Evolutionary conservation across 2,329 filamentous ascomycete genomes (phyloP).

Genomic region (Xylaria sp.): DNA sequence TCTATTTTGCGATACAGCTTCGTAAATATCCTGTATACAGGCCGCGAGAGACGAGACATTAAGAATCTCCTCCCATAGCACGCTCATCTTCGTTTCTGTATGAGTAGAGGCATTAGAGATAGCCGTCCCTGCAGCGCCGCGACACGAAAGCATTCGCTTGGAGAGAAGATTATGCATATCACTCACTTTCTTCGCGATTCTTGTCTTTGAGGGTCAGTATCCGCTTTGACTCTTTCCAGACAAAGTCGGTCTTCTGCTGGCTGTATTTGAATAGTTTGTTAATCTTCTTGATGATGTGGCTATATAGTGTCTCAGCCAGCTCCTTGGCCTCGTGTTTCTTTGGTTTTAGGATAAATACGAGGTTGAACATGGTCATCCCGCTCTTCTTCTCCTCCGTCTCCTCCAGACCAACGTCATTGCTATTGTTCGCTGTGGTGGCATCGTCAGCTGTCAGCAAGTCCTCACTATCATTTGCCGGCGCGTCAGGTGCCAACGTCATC

Average conservation of each 20-base stretch:
- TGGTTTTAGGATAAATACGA: slow-evolving; percentile 89
- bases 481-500: slow-evolving; percentile 26
- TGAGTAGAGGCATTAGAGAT: slow-evolving; percentile 17
- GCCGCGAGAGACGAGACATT: slow-evolving; percentile 78
- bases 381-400: slow-evolving; percentile 65
- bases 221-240: slow-evolving; percentile 87
- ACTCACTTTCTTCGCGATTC: slow-evolving; percentile 65
- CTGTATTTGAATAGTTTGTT: slow-evolving; percentile 92
- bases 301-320: slow-evolving; percentile 78
- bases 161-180: neutral
- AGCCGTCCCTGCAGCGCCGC: neutral
- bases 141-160: neutral
- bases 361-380: slow-evolving; percentile 95
- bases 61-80: slow-evolving; percentile 73
- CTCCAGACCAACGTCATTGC: slow-evolving; percentile 24
- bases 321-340: slow-evolving; percentile 77
- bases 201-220: slow-evolving; percentile 84
- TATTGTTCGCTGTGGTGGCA: slow-evolving; percentile 38
- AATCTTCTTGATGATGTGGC: slow-evolving; percentile 88
- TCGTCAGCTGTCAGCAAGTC: slow-evolving; percentile 38
- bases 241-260: slow-evolving; percentile 86
- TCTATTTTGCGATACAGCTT: slow-evolving; percentile 79
- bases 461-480: slow-evolving; percentile 34
- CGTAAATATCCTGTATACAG: slow-evolving; percentile 82
- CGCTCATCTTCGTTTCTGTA: slow-evolving; percentile 63